A percentile compares a stretch with the other conserved stretches of the same genome.
Evolutionary conservation across 129 eudicot genomes (phyloP).

Genomic region (Silybum marianum): DNA sequence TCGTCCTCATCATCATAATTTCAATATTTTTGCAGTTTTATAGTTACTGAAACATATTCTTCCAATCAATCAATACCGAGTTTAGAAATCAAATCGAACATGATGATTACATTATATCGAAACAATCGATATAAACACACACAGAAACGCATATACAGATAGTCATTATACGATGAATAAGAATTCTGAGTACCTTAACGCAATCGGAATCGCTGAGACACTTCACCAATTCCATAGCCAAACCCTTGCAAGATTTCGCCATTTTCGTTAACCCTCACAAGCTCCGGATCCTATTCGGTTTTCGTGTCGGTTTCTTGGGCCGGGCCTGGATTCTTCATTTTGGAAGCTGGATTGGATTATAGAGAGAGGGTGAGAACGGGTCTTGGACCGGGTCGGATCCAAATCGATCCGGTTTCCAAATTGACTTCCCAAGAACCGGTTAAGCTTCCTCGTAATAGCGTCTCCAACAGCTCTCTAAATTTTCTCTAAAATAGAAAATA

Average conservation of each 20-base stretch:
- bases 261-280: conserved; percentile 29
- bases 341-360: background rate
- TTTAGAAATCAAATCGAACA: background rate
- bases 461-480: too few species aligned
- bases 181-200: conserved; percentile 48
- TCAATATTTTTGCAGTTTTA: background rate
- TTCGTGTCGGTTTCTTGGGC: conserved; percentile 10
- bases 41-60: background rate
- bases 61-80: background rate
- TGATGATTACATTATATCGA: background rate
- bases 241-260: conserved; percentile 94
- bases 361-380: too few species aligned
- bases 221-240: conserved; percentile 77
- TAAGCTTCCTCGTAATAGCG: too few species aligned
- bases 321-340: background rate
- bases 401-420: too few species aligned
- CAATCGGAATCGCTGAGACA: conserved; percentile 91
- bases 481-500: too few species aligned
- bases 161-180: background rate
- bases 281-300: background rate
- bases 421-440: too few species aligned
- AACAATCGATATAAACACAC: conserved; percentile 8
- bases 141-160: background rate
- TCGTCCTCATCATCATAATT: background rate
- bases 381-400: too few species aligned